Percentiles rank a stretch among this genome's conserved stretches.
Conservation (phyloP, 2,329 filamentous ascomycete genomes). For the Bipolaris oryzae region DNA sequence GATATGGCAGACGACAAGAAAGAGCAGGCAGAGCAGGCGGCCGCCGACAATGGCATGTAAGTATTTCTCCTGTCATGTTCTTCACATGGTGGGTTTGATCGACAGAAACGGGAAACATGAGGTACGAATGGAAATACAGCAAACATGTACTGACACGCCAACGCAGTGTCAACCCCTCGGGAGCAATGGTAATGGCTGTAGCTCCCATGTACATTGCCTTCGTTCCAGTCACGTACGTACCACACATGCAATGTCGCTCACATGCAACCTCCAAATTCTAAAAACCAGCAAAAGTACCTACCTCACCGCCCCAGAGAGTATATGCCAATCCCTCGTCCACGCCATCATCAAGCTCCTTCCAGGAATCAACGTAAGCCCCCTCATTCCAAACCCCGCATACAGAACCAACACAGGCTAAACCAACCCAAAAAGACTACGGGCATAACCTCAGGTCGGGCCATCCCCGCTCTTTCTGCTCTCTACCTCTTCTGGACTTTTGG, state of each 20-base stretch:
- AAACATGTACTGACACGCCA: neutral
- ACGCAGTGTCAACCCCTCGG: constrained; percentile 25
- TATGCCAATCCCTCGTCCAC: constrained; percentile 28
- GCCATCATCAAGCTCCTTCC: constrained; percentile 29
- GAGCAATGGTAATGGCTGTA: constrained; percentile 19
- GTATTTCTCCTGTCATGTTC: neutral
- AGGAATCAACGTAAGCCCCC: constrained; percentile 21
- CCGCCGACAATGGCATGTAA: constrained; percentile 26
- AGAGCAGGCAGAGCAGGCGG: constrained; percentile 20
- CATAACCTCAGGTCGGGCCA: constrained; percentile 29
- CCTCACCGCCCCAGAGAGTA: constrained; percentile 28
- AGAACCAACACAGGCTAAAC: too few relatives aligned
- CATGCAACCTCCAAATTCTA: neutral
- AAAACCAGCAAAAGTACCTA: constrained; percentile 11
- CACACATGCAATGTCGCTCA: too few relatives aligned
- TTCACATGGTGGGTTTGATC: too few relatives aligned
- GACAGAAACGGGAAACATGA: neutral
- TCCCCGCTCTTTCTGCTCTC: constrained; percentile 28
- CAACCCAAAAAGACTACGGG: constrained; percentile 10
- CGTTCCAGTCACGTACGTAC: constrained; percentile 25
- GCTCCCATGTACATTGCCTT: constrained; percentile 30
- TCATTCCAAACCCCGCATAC: neutral
- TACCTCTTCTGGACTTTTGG: constrained; percentile 35
- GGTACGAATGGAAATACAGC: neutral
- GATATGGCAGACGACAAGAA: constrained; percentile 31